Evolutionary conservation across 306 rosid species (phyloP).

Genomic region (Rubus idaeus): DNA sequence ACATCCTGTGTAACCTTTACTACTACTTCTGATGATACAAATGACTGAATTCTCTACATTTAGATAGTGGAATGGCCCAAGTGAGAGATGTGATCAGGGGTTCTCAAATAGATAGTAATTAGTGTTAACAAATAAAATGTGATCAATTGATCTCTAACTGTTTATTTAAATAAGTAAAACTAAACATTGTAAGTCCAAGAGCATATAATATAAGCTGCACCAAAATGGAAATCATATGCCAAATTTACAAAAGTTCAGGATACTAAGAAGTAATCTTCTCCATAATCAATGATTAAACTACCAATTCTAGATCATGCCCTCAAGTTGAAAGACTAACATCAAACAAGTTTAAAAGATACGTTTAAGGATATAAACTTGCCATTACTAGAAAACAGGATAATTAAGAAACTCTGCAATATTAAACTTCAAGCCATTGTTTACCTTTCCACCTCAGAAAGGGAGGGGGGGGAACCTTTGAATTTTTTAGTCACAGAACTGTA

Average conservation of each 20-base stretch:
- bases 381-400: background rate
- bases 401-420: background rate
- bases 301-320: background rate
- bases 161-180: background rate
- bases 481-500: background rate
- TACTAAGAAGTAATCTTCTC: background rate
- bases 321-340: background rate
- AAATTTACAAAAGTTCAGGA: background rate
- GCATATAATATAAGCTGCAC: background rate
- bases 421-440: background rate
- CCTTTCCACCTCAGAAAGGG: background rate
- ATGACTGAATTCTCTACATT: slow-evolving; percentile 58
- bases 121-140: background rate
- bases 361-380: background rate
- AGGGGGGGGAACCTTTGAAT: background rate
- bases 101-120: slow-evolving; percentile 11
- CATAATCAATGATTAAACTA: background rate
- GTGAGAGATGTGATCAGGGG: slow-evolving; percentile 8
- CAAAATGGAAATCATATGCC: background rate
- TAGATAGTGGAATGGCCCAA: slow-evolving; percentile 18
- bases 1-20: slow-evolving; percentile 48
- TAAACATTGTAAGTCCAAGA: background rate
- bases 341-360: background rate
- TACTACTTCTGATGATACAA: slow-evolving; percentile 47
- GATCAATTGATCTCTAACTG: background rate